Conservation (phyloP, 257 asterid genomes). For the Forsythia suspensa region DNA sequence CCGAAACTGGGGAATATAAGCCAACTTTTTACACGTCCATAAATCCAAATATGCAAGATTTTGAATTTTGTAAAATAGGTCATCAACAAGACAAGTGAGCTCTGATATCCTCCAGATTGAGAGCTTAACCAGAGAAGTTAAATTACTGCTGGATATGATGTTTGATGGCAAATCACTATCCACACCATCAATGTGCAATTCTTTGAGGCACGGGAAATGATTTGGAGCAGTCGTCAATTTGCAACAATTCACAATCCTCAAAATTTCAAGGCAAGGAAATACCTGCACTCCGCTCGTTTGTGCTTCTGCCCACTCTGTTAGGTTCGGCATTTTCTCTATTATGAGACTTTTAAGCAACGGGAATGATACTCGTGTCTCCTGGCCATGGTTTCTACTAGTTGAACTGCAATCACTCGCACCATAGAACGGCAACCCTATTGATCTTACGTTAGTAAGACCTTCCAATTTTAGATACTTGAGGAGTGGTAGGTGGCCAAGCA, state of each 20-base stretch:
- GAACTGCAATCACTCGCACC: neutral
- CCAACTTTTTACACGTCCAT: neutral
- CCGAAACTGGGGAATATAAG: slow-evolving; percentile 7
- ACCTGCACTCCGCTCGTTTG: neutral
- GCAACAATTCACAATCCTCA: neutral
- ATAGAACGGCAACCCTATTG: slow-evolving; percentile 27
- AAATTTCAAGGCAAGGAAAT: slow-evolving; percentile 27
- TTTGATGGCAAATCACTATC: slow-evolving; percentile 1
- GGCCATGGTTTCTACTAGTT: neutral
- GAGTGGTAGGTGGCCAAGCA: slow-evolving; percentile 29
- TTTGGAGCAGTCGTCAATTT: slow-evolving; percentile 26
- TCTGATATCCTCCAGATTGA: neutral
- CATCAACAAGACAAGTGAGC: no score
- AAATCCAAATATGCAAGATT: no score
- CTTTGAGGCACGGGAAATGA: slow-evolving; percentile 25
- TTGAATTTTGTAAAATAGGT: no score
- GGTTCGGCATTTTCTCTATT: slow-evolving; percentile 6
- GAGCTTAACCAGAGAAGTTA: slow-evolving; percentile 9
- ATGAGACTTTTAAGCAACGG: slow-evolving; percentile 17
- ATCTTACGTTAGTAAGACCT: neutral
- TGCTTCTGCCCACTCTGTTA: slow-evolving; percentile 21
- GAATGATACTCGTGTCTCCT: slow-evolving; percentile 6
- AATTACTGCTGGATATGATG: slow-evolving; percentile 4
- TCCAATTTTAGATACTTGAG: slow-evolving; percentile 5
- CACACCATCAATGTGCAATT: neutral